phyloP scores from a whole-genome alignment of 2,329 filamentous ascomycete species.

The Fusarium sp. region DNA sequence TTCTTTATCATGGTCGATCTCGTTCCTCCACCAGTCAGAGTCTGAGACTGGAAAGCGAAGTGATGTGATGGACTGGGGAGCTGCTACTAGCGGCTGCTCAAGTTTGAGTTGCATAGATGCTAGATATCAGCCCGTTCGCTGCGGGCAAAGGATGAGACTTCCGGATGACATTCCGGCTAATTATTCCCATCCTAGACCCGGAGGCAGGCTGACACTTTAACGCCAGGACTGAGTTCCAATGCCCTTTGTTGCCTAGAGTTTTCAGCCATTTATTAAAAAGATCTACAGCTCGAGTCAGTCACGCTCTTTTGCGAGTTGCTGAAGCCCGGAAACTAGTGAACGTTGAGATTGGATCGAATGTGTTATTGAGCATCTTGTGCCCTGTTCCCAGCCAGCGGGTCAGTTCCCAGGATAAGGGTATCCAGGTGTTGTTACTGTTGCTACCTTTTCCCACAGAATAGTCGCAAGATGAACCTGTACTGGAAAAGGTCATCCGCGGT shows the following conservation, averaged over 20 bases:
- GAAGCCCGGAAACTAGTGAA: conserved; percentile 20
- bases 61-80: conserved; percentile 11
- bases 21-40: conserved; percentile 11
- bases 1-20: conserved; percentile 13
- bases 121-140: conserved; percentile 28
- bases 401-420: conserved; percentile 5
- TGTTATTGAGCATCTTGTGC: neutral
- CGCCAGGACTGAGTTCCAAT: conserved; percentile 7
- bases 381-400: conserved; percentile 24
- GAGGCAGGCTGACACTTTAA: neutral
- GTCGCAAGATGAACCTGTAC: conserved; percentile 22
- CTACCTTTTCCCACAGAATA: neutral
- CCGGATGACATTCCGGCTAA: conserved; percentile 1
- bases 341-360: conserved; percentile 33
- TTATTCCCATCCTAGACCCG: conserved; percentile 22
- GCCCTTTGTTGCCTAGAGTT: neutral
- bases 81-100: conserved; percentile 20
- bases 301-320: neutral
- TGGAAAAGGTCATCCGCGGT: conserved; percentile 32
- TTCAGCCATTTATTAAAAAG: neutral
- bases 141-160: conserved; percentile 17
- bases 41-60: neutral
- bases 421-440: neutral
- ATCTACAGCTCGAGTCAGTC: conserved; percentile 24
- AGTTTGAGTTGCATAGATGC: conserved; percentile 23